Evolutionary conservation across 1,139 yeast genomes (phyloP), one percentile per base, ranked within the genome.

Genomic region (Magnusiomyces magnusii): DNA sequence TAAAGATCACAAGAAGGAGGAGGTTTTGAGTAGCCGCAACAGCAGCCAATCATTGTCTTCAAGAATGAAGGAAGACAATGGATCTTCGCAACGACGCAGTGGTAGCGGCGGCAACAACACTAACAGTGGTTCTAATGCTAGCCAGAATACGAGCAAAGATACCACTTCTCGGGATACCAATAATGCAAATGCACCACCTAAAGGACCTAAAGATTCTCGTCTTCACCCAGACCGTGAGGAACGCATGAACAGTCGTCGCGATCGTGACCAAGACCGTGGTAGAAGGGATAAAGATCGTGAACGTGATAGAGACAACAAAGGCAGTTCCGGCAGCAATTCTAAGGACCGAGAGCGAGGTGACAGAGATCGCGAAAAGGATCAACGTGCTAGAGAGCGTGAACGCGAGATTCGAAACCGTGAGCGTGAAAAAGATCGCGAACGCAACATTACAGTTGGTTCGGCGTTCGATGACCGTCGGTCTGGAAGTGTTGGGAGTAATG

Each of bases 361-460:
- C 7, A 31, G 36, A 13, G 36, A 31, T n/a, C 17, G 47, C 2
- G 54, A 39, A 39, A 23, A 27, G 13, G 54, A 51, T 15, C 42
- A 51, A 39, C 28, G 44, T 23, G 17, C 19, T 13, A 28, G 53
- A 13, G 41, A 28, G 42, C n/a, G 54, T 7, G 54, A 51, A 13
- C 47, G 47, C 9, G 54, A 39, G 34, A 27, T 15, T 7, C 3
- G 31, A 21, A 21, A 39, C 21, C n/a, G 34, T 2, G 34, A 51
- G n/a, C 54, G 54, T 51, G 54, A 51, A 51, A 19, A 34, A n/a
- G 53, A 50, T n/a, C 39, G 41, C n/a, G 53, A 50, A 17, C 39
- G 53, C 21, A 24, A 15, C 17, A 24, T 19, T 7, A 25, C 36
- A 9, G 17, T 31, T 15, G n/a, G 24, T 21, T 19, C 15, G n/a